These are phyloP conservation scores for Hapsidospora chrysogenum DNA, from an alignment of 495 filamentous ascomycete genomes.

Conservation along the genomic window DNA sequence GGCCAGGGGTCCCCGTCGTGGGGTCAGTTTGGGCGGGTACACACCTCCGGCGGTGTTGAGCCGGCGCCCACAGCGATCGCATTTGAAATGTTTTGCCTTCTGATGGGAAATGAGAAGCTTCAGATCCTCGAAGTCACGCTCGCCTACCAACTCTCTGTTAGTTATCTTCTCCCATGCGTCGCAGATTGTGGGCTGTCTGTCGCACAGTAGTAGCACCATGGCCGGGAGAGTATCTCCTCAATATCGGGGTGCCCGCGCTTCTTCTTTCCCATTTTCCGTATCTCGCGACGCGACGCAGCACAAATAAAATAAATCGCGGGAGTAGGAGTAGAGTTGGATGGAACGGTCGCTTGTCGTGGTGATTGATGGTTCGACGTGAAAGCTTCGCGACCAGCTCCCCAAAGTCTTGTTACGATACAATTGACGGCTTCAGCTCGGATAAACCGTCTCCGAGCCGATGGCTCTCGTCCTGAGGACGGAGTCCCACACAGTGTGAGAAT, in stretches of 20 bases:
- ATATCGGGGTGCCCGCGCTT: conserved; percentile 70
- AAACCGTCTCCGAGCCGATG: too few species aligned
- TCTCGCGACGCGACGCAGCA: too few species aligned
- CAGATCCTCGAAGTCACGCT: conserved; percentile 92
- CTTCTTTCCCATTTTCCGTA: conserved; percentile 72
- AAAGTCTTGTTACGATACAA: too few species aligned
- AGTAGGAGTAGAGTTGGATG: too few species aligned
- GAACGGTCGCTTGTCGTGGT: too few species aligned
- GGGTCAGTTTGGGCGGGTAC: conserved; percentile 7
- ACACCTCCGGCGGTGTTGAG: conserved; percentile 90
- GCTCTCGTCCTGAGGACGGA: too few species aligned
- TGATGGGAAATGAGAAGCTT: conserved; percentile 94
- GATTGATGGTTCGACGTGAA: too few species aligned
- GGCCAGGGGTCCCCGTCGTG: background rate
- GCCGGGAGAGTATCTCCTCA: conserved; percentile 70
- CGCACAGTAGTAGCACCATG: conserved; percentile 96
- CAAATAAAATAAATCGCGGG: too few species aligned
- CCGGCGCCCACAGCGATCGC: conserved; percentile 70
- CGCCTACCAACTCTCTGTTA: conserved; percentile 27
- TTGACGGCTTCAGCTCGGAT: too few species aligned
- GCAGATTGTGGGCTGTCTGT: background rate
- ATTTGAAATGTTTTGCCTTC: conserved; percentile 97
- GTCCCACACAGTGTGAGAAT: too few species aligned
- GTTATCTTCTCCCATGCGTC: conserved; percentile 3
- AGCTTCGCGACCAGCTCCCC: too few species aligned